phyloP scores from a whole-genome alignment of 345 rosid species.

The Dipteronia dyeriana region DNA sequence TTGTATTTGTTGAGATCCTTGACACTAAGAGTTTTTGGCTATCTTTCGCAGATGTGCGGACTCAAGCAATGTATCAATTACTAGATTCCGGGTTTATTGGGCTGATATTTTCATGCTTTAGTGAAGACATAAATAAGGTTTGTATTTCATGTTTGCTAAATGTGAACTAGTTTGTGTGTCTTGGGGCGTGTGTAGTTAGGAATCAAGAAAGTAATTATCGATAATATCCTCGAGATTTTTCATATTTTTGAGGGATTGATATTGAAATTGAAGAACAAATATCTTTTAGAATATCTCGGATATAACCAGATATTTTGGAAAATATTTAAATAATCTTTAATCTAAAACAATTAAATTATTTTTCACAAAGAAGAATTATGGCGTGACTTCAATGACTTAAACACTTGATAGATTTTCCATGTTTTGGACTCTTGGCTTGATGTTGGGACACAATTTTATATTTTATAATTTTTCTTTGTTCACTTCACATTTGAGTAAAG shows the following conservation, averaged over 20 bases:
- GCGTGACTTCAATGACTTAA: not conserved
- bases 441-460: not conserved
- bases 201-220: not conserved
- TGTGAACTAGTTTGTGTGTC: slow-evolving; percentile 2
- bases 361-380: no score
- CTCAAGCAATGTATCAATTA: slow-evolving; percentile 98
- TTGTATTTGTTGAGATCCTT: slow-evolving; percentile 10
- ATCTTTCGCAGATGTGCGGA: slow-evolving; percentile 83
- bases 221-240: not conserved
- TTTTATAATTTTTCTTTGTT: not conserved
- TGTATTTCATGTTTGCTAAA: slow-evolving; percentile 17
- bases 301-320: not conserved
- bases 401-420: no score
- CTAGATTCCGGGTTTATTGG: slow-evolving; percentile 97
- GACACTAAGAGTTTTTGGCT: slow-evolving; percentile 16
- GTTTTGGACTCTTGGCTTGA: not conserved
- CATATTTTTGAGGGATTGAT: not conserved
- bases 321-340: no score
- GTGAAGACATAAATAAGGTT: slow-evolving; percentile 91
- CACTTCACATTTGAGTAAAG: not conserved
- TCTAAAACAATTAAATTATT: no score
- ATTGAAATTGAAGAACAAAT: not conserved
- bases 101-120: slow-evolving; percentile 90
- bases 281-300: not conserved
- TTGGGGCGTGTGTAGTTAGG: not conserved